These are phyloP conservation scores for Daldinia sp. DNA, from an alignment of 2,329 filamentous ascomycete species.

Conservation along the genomic window DNA sequence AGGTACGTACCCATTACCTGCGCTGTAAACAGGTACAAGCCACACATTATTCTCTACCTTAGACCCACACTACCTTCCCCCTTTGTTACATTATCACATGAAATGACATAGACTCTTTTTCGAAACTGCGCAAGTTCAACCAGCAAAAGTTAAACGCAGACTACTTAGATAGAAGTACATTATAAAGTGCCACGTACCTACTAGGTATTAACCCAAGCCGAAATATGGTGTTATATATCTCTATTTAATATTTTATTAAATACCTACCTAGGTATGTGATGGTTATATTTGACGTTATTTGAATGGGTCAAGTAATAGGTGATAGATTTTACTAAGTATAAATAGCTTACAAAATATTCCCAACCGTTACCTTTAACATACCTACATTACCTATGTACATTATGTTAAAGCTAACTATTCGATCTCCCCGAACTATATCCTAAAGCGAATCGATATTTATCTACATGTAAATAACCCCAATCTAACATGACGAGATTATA, in stretches of 20 bases:
- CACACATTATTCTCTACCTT: constrained; percentile 14
- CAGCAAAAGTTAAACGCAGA: constrained; percentile 8
- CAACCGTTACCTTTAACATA: background rate
- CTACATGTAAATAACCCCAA: background rate
- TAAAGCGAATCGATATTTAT: background rate
- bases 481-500: background rate
- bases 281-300: too few species aligned
- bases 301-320: too few species aligned
- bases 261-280: too few species aligned
- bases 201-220: background rate
- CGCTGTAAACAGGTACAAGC: constrained; percentile 13
- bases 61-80: constrained; percentile 13
- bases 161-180: too few species aligned
- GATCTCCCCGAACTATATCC: background rate
- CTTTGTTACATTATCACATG: constrained; percentile 17
- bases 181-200: background rate
- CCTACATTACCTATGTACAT: background rate
- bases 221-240: background rate
- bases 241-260: too few species aligned
- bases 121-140: constrained; percentile 15
- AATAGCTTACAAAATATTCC: too few species aligned
- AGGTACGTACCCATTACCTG: background rate
- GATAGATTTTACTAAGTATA: too few species aligned
- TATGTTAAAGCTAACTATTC: background rate
- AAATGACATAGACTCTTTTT: constrained; percentile 12